These are phyloP conservation scores for Sicyos baderoa DNA, from an alignment of 306 rosid species.

Conservation along the genomic window DNA sequence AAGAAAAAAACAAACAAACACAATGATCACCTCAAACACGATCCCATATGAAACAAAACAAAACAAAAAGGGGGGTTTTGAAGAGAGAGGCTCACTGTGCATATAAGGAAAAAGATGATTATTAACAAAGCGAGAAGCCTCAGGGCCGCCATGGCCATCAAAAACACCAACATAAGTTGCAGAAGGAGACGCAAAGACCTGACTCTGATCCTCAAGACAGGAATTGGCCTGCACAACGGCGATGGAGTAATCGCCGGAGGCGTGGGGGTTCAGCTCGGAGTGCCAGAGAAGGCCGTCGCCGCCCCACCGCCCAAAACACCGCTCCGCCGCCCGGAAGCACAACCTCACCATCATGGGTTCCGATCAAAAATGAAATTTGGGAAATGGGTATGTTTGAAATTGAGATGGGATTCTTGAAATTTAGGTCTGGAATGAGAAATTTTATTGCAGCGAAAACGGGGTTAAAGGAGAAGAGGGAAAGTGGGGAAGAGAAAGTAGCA, in stretches of 20 bases:
- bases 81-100: slow-evolving; percentile 37
- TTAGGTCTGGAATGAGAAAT: not conserved
- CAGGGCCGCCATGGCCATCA: slow-evolving; percentile 96
- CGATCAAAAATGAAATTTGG: not conserved
- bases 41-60: not conserved
- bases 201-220: slow-evolving; percentile 87
- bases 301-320: slow-evolving; percentile 41
- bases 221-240: slow-evolving; percentile 93
- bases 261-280: slow-evolving; percentile 68
- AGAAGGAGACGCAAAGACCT: slow-evolving; percentile 71
- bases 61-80: not conserved
- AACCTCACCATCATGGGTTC: slow-evolving; percentile 44
- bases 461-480: not conserved
- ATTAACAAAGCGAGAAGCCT: slow-evolving; percentile 88
- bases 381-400: not conserved
- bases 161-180: slow-evolving; percentile 82
- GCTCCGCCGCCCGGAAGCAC: slow-evolving; percentile 40
- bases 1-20: no score
- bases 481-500: not conserved
- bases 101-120: slow-evolving; percentile 58
- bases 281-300: slow-evolving; percentile 76
- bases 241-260: slow-evolving; percentile 89
- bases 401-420: not conserved
- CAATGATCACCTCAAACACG: not conserved
- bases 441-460: not conserved